Conservation (phyloP, 768 basidiomycete genomes). For the Tephrocybe sp. region DNA sequence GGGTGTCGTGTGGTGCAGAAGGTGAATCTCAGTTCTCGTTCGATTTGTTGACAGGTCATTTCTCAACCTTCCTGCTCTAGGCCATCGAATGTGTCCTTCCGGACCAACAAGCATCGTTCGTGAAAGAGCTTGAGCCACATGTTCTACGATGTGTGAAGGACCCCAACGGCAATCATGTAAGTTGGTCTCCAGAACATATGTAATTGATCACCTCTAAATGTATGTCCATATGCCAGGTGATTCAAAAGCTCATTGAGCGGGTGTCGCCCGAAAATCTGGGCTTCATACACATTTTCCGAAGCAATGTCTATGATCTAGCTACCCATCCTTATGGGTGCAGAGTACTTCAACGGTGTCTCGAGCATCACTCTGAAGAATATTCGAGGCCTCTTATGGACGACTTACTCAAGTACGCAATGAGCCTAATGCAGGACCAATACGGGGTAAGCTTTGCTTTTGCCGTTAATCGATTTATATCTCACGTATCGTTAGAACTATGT, state of each 20-base stretch:
- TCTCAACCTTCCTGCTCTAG: constrained; percentile 37
- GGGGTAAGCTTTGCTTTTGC: constrained; percentile 56
- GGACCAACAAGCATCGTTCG: constrained; percentile 75
- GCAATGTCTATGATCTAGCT: constrained; percentile 77
- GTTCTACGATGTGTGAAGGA: constrained; percentile 88
- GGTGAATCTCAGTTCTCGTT: constrained; percentile 40
- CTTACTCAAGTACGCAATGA: constrained; percentile 66
- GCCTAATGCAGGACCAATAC: constrained; percentile 88
- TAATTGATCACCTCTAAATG: constrained; percentile 2
- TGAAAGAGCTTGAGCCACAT: constrained; percentile 77
- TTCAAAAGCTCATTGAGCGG: constrained; percentile 86
- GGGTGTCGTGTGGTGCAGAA: constrained; percentile 96
- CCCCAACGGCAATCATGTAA: constrained; percentile 92
- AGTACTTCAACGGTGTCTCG: constrained; percentile 90
- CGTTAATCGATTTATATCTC: constrained; percentile 11
- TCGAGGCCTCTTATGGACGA: constrained; percentile 79
- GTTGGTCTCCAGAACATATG: constrained; percentile 21
- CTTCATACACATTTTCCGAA: constrained; percentile 75
- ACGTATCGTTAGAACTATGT: constrained; percentile 76
- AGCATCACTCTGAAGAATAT: constrained; percentile 71
- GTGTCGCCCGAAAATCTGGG: constrained; percentile 74
- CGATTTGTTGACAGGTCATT: neutral
- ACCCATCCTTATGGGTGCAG: constrained; percentile 94
- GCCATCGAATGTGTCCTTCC: constrained; percentile 80
- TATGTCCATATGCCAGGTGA: constrained; percentile 49